Percentiles rank a stretch among this genome's conserved stretches.
Conservation (phyloP, 2,329 filamentous ascomycete species). For the Cryphonectria naterciae region DNA sequence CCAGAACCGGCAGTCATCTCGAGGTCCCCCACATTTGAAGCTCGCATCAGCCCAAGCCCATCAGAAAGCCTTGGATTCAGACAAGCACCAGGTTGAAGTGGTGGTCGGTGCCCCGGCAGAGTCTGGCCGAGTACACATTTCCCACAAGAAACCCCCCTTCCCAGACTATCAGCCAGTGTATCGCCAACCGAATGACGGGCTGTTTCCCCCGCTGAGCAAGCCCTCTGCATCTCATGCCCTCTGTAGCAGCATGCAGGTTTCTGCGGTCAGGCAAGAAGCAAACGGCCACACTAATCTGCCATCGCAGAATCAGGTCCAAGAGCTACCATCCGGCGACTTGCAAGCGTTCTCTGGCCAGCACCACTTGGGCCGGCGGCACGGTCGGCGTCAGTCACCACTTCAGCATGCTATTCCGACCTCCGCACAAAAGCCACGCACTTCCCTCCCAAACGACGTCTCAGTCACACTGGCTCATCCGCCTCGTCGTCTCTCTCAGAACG, state of each 20-base stretch:
- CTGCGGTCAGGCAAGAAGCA: background rate
- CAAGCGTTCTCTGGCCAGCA: background rate
- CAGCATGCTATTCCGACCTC: background rate
- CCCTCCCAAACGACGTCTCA: constrained; percentile 25
- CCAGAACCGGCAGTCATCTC: background rate
- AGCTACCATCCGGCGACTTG: background rate
- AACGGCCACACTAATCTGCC: background rate
- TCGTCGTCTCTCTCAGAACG: background rate
- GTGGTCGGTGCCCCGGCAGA: background rate
- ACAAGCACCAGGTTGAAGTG: background rate
- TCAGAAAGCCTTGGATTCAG: too few species aligned
- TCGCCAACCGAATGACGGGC: background rate
- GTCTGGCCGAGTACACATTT: background rate
- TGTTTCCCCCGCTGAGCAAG: background rate
- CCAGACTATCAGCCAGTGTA: constrained; percentile 6
- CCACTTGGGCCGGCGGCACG: background rate
- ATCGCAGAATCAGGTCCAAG: too few species aligned
- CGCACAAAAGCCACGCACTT: constrained; percentile 12
- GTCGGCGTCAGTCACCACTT: background rate
- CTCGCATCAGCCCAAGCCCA: too few species aligned
- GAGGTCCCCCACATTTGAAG: background rate
- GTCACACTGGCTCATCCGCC: constrained; percentile 17
- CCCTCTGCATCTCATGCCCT: background rate
- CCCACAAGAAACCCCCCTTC: constrained; percentile 8
- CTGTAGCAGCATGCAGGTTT: background rate